These are phyloP conservation scores for Cryphonectria naterciae DNA, from an alignment of 2,329 filamentous ascomycete genomes.

Conservation along the genomic window DNA sequence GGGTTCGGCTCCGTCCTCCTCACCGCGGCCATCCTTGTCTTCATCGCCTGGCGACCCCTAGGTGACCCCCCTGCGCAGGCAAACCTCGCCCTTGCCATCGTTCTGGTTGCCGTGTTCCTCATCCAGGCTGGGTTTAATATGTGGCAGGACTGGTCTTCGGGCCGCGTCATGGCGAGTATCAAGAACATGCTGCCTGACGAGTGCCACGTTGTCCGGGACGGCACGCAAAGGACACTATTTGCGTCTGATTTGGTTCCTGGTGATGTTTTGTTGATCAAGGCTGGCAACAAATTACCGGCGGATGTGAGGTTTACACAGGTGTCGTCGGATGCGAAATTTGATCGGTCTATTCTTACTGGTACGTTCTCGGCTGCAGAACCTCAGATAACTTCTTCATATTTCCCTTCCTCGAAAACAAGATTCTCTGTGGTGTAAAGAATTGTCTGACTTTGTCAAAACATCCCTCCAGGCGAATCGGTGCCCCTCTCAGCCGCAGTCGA, in stretches of 20 bases:
- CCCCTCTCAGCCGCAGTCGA: constrained; percentile 67
- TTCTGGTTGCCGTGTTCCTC: constrained; percentile 70
- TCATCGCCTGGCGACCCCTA: constrained; percentile 76
- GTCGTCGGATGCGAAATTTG: constrained; percentile 72
- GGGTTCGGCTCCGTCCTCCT: constrained; percentile 76
- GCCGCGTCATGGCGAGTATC: constrained; percentile 77
- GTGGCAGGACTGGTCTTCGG: constrained; percentile 77
- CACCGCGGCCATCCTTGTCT: constrained; percentile 70
- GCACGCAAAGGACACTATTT: constrained; percentile 45
- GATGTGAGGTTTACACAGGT: constrained; percentile 72
- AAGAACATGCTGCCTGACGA: constrained; percentile 79
- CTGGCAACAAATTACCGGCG: constrained; percentile 74
- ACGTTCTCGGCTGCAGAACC: constrained; percentile 30
- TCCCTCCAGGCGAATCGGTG: constrained; percentile 59
- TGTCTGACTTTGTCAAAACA: neutral
- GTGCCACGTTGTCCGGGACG: constrained; percentile 67
- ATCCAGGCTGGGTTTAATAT: constrained; percentile 72
- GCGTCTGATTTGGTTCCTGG: constrained; percentile 68
- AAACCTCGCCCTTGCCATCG: constrained; percentile 74
- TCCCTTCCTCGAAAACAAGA: neutral
- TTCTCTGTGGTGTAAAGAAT: neutral
- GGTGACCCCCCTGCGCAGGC: constrained; percentile 70
- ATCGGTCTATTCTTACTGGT: constrained; percentile 74
- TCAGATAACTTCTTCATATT: neutral
- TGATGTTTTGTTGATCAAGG: constrained; percentile 69